phyloP scores from a whole-genome alignment of 495 filamentous ascomycete species.

The Xanthoparmelia taractica region DNA sequence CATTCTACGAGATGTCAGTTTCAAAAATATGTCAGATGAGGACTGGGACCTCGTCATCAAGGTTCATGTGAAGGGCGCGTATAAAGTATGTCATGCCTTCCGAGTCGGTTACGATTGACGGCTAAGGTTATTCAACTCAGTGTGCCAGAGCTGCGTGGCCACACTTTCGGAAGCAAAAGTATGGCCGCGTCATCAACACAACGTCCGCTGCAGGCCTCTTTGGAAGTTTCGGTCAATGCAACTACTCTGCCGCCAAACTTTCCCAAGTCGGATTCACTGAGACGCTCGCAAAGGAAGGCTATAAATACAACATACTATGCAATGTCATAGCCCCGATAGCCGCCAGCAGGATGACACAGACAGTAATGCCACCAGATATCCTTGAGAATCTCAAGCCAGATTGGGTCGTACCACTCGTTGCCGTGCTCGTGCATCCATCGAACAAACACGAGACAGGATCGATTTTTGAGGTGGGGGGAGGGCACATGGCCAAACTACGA shows the following conservation, averaged over 20 bases:
- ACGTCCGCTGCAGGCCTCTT: slow-evolving; percentile 92
- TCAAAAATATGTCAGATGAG: slow-evolving; percentile 97
- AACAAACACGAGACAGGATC: slow-evolving; percentile 77
- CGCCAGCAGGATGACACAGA: slow-evolving; percentile 94
- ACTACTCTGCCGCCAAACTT: slow-evolving; percentile 96
- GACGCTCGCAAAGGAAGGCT: slow-evolving; percentile 93
- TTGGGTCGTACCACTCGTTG: slow-evolving; percentile 93
- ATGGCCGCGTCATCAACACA: slow-evolving; percentile 91
- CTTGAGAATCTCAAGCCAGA: slow-evolving; percentile 85
- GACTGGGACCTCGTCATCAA: slow-evolving; percentile 94
- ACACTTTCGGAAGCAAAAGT: slow-evolving; percentile 97
- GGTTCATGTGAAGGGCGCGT: slow-evolving; percentile 91
- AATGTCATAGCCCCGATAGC: slow-evolving; percentile 97
- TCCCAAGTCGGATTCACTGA: slow-evolving; percentile 97
- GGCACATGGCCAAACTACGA: slow-evolving; percentile 84
- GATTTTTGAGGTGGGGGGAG: slow-evolving; percentile 92
- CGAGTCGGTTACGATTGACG: slow-evolving; percentile 8
- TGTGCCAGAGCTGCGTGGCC: slow-evolving; percentile 95
- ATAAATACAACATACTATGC: slow-evolving; percentile 95
- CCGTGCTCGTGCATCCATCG: slow-evolving; percentile 78
- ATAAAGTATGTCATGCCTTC: slow-evolving; percentile 54
- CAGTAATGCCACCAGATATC: slow-evolving; percentile 93
- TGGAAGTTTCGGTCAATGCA: slow-evolving; percentile 91
- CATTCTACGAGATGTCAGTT: slow-evolving; percentile 91
- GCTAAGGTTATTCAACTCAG: slow-evolving; percentile 30